Percentiles rank a stretch among this genome's conserved stretches.
phyloP scores from a whole-genome alignment of 2,329 filamentous ascomycete genomes.

The Trichoderma sp. region DNA sequence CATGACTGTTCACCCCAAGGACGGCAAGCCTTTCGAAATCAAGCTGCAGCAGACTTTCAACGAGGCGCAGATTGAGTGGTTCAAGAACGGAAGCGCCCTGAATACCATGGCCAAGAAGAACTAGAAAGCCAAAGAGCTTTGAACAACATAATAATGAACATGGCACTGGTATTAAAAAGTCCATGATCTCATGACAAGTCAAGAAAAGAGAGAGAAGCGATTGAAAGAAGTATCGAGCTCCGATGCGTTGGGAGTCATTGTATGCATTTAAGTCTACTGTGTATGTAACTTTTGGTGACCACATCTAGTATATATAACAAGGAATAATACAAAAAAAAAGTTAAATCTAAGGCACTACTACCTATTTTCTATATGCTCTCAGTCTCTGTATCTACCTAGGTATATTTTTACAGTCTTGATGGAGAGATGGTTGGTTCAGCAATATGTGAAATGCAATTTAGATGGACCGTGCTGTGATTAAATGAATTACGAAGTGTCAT shows the following conservation, averaged over 20 bases:
- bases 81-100: slow-evolving; percentile 94
- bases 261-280: slow-evolving; percentile 7
- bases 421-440: not conserved
- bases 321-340: slow-evolving; percentile 5
- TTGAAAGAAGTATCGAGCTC: not conserved
- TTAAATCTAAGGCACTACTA: not conserved
- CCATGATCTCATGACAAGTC: not conserved
- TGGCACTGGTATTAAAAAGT: not conserved
- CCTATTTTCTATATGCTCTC: not conserved
- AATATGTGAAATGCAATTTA: not conserved
- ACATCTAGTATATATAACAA: slow-evolving; percentile 24
- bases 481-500: not conserved
- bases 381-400: not conserved
- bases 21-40: slow-evolving; percentile 78
- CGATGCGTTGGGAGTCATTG: slow-evolving; percentile 9
- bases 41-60: slow-evolving; percentile 96
- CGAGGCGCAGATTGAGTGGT: slow-evolving; percentile 97
- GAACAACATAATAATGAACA: not conserved
- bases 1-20: slow-evolving; percentile 87
- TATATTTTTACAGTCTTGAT: not conserved
- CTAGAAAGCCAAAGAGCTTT: slow-evolving; percentile 31
- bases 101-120: slow-evolving; percentile 93
- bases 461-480: not conserved
- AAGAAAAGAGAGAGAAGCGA: not conserved
- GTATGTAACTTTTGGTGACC: slow-evolving; percentile 20